Percentiles rank a stretch among this genome's conserved stretches.
These are phyloP conservation scores for Silene noctiflora DNA, from an alignment of 179 eudicot genomes.

Conservation along the genomic window DNA sequence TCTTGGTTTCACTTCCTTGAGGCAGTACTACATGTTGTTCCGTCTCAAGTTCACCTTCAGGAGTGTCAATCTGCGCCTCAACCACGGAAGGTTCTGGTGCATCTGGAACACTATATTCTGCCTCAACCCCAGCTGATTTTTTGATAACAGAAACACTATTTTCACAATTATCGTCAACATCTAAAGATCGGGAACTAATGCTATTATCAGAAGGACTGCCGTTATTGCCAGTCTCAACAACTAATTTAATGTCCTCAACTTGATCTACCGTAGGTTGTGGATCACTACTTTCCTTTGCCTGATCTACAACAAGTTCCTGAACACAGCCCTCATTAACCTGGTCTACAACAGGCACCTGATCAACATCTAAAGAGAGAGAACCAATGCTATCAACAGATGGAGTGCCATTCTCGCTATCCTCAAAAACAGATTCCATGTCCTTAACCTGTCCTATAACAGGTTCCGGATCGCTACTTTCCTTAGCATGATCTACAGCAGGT, in stretches of 20 bases:
- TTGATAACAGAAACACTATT: background rate
- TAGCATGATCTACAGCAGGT: background rate
- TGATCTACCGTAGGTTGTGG: background rate
- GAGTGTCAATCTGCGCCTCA: slow-evolving; percentile 16
- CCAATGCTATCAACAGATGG: background rate
- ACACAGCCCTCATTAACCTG: slow-evolving; percentile 1
- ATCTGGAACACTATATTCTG: slow-evolving; percentile 16
- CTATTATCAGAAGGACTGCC: slow-evolving; percentile 16
- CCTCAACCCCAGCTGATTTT: slow-evolving; percentile 9
- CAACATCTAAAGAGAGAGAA: background rate
- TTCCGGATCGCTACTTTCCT: background rate
- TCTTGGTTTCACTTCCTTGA: slow-evolving; percentile 6
- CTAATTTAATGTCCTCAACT: slow-evolving; percentile 24
- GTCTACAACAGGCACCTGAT: background rate
- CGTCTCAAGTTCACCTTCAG: slow-evolving; percentile 3
- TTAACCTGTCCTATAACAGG: background rate
- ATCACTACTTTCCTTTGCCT: slow-evolving; percentile 1
- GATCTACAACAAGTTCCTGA: background rate
- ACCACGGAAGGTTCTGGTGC: background rate
- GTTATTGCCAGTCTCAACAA: slow-evolving; percentile 20
- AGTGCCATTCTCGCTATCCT: background rate
- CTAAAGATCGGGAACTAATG: slow-evolving; percentile 6
- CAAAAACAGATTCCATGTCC: background rate
- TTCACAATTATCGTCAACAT: slow-evolving; percentile 26
- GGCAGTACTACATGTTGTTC: background rate